Evolutionary conservation across 2,329 filamentous ascomycete genomes (phyloP), one percentile per base, ranked within the genome.

Genomic region (Annulohypoxylon truncatum): DNA sequence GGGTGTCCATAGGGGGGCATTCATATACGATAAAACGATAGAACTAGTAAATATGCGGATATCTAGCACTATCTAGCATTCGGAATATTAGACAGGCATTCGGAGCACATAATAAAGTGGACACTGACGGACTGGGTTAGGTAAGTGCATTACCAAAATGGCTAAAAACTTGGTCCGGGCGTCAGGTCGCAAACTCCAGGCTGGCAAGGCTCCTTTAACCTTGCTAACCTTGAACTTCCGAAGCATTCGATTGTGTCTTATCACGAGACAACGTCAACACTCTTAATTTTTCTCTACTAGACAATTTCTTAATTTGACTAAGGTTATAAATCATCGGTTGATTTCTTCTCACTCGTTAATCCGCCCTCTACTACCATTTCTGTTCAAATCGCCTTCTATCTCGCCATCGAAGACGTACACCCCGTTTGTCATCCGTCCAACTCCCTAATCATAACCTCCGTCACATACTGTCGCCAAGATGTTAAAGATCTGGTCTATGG

Each of bases 401-500:
- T 13, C 35, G 38, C 22, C 28, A 54, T 24, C 35, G 12, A 10
- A 29, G 13, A 10, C 13, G 18, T 20, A n/a, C 26, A 12, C 15
- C 31, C 28, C 44, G 15, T 46, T 35, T 54, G 35, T 15, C 44
- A 48, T 8, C 24, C 22, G 4, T 28, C 12, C 24, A 15, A 42
- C 31, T 13, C 20, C 33, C 22, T 4, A 12, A 22, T 29, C 31
- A 38, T 33, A 15, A 15, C 33, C 55, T 15, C 2, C 13, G 2
- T 61, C 47, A 59, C 48, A 54, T 13, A 64, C n/a, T n/a, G 66
- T 15, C 70, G 75, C 71, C 83, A 94, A 84, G 77, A 98, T 98
- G 96, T 87, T 97, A 86, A 98, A 98, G 85, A 97, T 98, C 85
- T 98, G 95, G 96, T 97, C 94, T 76, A 97, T 98, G 95, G 94